Conservation (phyloP, 495 filamentous ascomycete species). For the Aspergillus affinis region DNA sequence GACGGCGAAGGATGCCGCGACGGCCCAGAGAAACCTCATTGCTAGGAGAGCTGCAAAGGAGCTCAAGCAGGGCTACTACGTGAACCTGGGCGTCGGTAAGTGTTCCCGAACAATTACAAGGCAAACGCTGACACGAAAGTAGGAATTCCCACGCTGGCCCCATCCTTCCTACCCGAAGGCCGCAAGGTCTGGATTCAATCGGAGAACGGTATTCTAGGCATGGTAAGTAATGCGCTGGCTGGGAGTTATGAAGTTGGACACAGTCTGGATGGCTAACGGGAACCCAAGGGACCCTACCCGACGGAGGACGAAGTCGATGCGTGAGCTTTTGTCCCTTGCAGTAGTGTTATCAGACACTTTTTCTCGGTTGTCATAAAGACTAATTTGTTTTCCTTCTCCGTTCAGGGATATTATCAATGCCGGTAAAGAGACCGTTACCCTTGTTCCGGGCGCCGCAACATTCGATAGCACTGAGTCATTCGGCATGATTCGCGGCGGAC, state of each 20-base stretch:
- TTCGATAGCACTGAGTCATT: constrained; percentile 90
- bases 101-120: constrained; percentile 20
- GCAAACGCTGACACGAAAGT: not conserved
- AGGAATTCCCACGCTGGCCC: constrained; percentile 82
- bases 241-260: not conserved
- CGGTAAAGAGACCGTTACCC: constrained; percentile 89
- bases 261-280: constrained; percentile 1
- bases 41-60: constrained; percentile 84
- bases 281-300: constrained; percentile 74
- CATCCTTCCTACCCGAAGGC: constrained; percentile 72
- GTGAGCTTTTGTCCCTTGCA: constrained; percentile 25
- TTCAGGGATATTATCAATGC: constrained; percentile 82
- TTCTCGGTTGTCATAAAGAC: not conserved
- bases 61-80: constrained; percentile 92
- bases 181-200: constrained; percentile 85
- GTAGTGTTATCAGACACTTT: not conserved
- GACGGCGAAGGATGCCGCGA: constrained; percentile 60
- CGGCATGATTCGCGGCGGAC: constrained; percentile 87
- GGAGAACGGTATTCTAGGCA: constrained; percentile 88
- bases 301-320: constrained; percentile 74
- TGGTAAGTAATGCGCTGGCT: constrained; percentile 36
- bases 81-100: constrained; percentile 89
- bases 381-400: constrained; percentile 4
- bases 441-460: constrained; percentile 73
- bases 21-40: constrained; percentile 75